Conservation (phyloP, 1,139 yeast species). For the Pichia sp. region DNA sequence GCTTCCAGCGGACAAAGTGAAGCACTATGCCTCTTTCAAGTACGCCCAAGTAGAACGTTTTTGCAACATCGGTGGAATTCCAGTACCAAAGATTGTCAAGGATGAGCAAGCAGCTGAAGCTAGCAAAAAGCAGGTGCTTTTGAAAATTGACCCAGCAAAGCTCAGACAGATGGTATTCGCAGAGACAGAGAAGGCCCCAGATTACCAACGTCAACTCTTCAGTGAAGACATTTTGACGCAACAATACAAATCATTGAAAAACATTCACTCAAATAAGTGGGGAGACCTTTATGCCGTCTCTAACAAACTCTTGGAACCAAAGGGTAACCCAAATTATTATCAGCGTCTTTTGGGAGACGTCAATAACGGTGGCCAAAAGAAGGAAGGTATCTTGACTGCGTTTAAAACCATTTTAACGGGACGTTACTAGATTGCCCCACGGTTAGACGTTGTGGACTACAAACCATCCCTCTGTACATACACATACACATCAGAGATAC, state of each 20-base stretch:
- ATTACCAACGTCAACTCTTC: constrained; percentile 32
- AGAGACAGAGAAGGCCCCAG: constrained; percentile 31
- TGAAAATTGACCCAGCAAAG: constrained; percentile 24
- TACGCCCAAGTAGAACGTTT: constrained; percentile 56
- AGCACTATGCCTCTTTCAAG: constrained; percentile 62
- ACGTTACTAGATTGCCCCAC: constrained; percentile 43
- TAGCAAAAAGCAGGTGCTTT: constrained; percentile 21
- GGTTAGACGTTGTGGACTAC: neutral
- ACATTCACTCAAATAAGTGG: constrained; percentile 55
- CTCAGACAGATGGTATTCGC: constrained; percentile 24
- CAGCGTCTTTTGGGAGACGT: constrained; percentile 63
- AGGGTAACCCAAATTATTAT: constrained; percentile 79
- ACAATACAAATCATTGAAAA: constrained; percentile 54
- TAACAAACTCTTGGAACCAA: constrained; percentile 63
- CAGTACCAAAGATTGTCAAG: constrained; percentile 21
- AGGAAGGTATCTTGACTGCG: constrained; percentile 59
- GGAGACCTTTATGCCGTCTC: constrained; percentile 55
- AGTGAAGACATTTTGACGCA: constrained; percentile 48
- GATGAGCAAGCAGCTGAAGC: constrained; percentile 27
- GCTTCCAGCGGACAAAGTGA: constrained; percentile 58
- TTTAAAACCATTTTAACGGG: constrained; percentile 66
- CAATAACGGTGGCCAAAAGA: constrained; percentile 52
- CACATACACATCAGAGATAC: neutral
- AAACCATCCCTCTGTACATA: neutral
- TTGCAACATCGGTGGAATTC: constrained; percentile 38